Base-by-base conservation (phyloP, 129 eudicot species). In the Tagetes patula region DNA sequence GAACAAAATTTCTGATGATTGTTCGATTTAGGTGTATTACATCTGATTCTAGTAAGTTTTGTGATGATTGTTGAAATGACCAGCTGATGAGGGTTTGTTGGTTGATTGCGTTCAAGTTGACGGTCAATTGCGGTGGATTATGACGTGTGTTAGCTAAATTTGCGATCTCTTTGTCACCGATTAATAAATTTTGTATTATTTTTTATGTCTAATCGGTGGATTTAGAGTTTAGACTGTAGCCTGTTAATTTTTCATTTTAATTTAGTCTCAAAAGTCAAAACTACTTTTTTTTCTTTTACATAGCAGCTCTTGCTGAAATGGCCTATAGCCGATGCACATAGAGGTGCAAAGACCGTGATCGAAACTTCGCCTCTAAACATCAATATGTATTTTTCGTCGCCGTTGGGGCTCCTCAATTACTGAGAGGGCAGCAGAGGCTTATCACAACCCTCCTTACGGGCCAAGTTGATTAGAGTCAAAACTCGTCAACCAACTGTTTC, bases 191-290 rank as follows among this genome's bases (percentile, higher is more conserved):
- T 14, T 39, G 48, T n/a, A 39, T 48, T 32, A n/a, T 38, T 38
- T 38, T 0, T 58, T 58, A 33, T 32, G 13, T 58, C 39, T 1
- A 31, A 59, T 59, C 14, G 65, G 14, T 33, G n/a, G 65, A 37
- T 40, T 5, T 62, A 12, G 20, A 63, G 13, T 40, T 5, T 62
- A 12, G 20, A 63, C 37, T 49, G 20, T 8, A 36, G 53, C 30
- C 37, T 52, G 60, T 37, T 13, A 36, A 40, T 64, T 75, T 43
- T 63, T 42, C 52, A 13, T 1, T 11, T 39, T 36, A 11, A 42
- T 71, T 38, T 73, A 60, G 46, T 34, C 32, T 60, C 14, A 59
- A 33, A 58, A 6, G 67, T 56, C 33, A 34, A 72, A 43, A 72
- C 59, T 32, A 58, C 59, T n/a, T 72, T 34, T 0, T 58, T 5